Conservation (phyloP, 768 basidiomycete species). For the Obba rivulosa region DNA sequence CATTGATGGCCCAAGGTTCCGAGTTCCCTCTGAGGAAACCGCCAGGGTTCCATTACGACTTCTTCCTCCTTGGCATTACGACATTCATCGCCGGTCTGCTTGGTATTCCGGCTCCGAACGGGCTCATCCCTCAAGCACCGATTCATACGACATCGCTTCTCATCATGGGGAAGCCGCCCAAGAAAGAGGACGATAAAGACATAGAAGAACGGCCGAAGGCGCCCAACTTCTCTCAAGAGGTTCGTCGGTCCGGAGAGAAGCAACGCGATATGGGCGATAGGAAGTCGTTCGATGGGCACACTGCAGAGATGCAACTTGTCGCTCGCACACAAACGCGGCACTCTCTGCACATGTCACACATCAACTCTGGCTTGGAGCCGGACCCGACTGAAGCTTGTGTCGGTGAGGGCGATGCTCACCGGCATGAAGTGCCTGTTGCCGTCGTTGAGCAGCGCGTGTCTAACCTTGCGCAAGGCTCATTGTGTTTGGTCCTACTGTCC, state of each 20-base stretch:
- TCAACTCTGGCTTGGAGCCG: conserved; percentile 20
- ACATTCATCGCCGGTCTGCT: conserved; percentile 88
- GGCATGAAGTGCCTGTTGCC: conserved; percentile 52
- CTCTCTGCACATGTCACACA: not conserved
- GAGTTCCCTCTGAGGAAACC: conserved; percentile 89
- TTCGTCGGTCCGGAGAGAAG: not conserved
- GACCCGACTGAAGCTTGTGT: conserved; percentile 19
- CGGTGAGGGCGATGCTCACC: conserved; percentile 18
- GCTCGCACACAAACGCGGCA: not conserved
- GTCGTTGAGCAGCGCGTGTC: conserved; percentile 94
- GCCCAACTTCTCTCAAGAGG: not conserved
- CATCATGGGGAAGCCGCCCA: conserved; percentile 48
- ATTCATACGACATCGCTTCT: conserved; percentile 86
- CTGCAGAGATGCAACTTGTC: conserved; percentile 1
- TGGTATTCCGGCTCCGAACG: conserved; percentile 83
- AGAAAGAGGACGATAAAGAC: conserved; percentile 33
- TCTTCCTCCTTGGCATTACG: conserved; percentile 85
- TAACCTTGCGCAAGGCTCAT: conserved; percentile 77
- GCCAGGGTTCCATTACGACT: conserved; percentile 82
- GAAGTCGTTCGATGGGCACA: not conserved
- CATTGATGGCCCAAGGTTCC: conserved; percentile 86
- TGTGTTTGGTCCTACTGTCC: conserved; percentile 75
- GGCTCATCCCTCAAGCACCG: conserved; percentile 82
- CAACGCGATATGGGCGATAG: too few species aligned
- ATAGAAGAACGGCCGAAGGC: conserved; percentile 26